phyloP scores from a whole-genome alignment of 2,329 filamentous ascomycete species.

The Chaetomium strumarium region DNA sequence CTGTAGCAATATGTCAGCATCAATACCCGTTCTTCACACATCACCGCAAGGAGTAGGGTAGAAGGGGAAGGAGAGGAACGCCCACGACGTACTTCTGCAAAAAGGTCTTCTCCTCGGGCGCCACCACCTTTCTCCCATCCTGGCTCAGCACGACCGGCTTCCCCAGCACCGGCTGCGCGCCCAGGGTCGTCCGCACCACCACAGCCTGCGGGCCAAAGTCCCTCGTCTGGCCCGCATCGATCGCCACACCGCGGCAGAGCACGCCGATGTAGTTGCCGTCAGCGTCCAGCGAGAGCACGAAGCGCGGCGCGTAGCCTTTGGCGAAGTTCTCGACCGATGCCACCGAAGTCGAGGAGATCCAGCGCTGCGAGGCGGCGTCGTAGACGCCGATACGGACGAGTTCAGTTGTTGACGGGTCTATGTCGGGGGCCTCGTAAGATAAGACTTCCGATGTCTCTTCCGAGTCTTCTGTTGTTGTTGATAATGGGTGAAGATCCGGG shows the following conservation, averaged over 20 bases:
- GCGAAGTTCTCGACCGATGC: slow-evolving; percentile 51
- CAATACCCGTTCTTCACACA: neutral
- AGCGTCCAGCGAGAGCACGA: slow-evolving; percentile 47
- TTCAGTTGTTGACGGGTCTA: slow-evolving; percentile 30
- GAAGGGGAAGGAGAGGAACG: neutral
- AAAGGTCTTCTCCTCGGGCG: slow-evolving; percentile 55
- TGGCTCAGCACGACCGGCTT: slow-evolving; percentile 56
- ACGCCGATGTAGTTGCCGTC: slow-evolving; percentile 37
- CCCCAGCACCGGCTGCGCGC: slow-evolving; percentile 55
- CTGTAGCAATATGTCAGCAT: slow-evolving; percentile 30
- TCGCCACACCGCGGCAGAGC: slow-evolving; percentile 48
- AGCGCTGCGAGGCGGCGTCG: slow-evolving; percentile 40
- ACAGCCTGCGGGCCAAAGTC: slow-evolving; percentile 58
- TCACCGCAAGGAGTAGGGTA: neutral
- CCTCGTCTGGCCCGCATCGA: slow-evolving; percentile 59
- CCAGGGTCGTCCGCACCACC: slow-evolving; percentile 42
- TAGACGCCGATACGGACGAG: slow-evolving; percentile 55
- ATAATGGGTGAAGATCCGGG: slow-evolving; percentile 46
- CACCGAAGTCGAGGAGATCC: slow-evolving; percentile 52
- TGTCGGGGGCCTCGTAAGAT: slow-evolving; percentile 52
- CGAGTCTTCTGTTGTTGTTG: slow-evolving; percentile 21
- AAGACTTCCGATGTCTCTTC: slow-evolving; percentile 29
- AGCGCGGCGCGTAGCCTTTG: slow-evolving; percentile 55
- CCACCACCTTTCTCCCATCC: slow-evolving; percentile 54
- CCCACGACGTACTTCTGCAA: slow-evolving; percentile 53